Percentiles rank a stretch among this genome's conserved stretches.
These are phyloP conservation scores for Starmerella tilneyi DNA, from an alignment of 805 yeast genomes.

Conservation along the genomic window DNA sequence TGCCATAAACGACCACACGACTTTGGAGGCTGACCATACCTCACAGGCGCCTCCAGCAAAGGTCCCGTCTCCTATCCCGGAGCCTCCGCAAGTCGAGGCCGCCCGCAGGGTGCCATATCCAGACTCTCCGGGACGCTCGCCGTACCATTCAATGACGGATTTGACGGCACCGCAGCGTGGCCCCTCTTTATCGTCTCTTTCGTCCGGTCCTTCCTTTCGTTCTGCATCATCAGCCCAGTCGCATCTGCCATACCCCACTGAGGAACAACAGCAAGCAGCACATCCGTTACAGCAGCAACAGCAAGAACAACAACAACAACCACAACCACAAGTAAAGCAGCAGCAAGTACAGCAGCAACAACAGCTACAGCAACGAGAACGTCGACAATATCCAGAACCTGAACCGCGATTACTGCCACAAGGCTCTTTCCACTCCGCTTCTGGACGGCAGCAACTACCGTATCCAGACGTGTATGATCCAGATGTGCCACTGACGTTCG, in stretches of 20 bases:
- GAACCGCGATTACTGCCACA: no score
- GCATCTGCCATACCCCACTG: constrained; percentile 2
- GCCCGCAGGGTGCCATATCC: constrained; percentile 13
- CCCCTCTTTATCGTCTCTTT: neutral
- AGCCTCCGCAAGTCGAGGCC: neutral
- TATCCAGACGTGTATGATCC: constrained; percentile 3
- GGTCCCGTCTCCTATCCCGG: constrained; percentile 4
- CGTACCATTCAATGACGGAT: neutral
- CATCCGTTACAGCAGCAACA: neutral
- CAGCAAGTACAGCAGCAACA: no score
- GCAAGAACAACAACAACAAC: no score
- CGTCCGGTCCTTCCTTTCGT: constrained; percentile 2
- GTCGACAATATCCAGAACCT: no score
- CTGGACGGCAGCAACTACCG: neutral
- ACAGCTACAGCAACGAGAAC: no score
- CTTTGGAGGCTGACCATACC: neutral
- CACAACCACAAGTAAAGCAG: no score
- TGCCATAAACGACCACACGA: constrained; percentile 16
- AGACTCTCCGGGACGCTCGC: constrained; percentile 10
- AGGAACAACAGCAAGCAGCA: neutral
- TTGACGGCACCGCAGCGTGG: neutral
- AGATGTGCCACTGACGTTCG: neutral
- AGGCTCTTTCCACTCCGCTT: neutral
- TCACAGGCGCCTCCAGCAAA: neutral
- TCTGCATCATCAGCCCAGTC: neutral